These are phyloP conservation scores for Trypanosoma brucei DNA, from an alignment of 208 protist genomes.

Conservation along the genomic window DNA sequence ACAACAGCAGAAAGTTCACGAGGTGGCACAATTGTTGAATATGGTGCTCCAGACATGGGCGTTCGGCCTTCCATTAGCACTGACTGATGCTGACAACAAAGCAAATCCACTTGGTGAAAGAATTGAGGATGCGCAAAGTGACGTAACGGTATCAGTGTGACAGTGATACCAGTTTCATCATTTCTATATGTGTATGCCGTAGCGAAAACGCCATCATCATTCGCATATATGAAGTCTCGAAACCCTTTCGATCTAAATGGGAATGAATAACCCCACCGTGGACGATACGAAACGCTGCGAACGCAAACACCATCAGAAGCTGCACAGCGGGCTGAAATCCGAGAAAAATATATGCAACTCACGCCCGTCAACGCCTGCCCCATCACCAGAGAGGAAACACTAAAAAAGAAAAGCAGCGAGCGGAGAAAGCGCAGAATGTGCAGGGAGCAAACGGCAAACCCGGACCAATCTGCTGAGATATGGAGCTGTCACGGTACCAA, in stretches of 20 bases:
- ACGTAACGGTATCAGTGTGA: conserved; percentile 73
- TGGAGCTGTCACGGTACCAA: no score
- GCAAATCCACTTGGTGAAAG: conserved; percentile 70
- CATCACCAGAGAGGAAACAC: background rate
- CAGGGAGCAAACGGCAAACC: no score
- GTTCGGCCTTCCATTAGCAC: conserved; percentile 84
- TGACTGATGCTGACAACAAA: conserved; percentile 78
- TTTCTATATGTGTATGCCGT: conserved; percentile 72
- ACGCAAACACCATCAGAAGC: background rate
- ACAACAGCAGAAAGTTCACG: conserved; percentile 22
- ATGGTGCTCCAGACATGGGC: conserved; percentile 52
- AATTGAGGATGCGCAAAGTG: conserved; percentile 83
- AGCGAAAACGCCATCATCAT: conserved; percentile 25
- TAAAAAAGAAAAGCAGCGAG: no score
- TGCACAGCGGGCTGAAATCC: background rate
- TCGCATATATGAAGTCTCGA: conserved; percentile 42
- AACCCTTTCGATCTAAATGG: conserved; percentile 53
- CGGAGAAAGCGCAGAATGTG: no score
- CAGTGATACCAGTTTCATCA: conserved; percentile 31
- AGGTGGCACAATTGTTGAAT: conserved; percentile 71
- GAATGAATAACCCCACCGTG: conserved; percentile 49
- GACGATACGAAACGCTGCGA: conserved; percentile 32
- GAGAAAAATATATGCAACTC: background rate
- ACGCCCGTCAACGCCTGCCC: background rate
- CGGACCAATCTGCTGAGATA: no score